phyloP scores from a whole-genome alignment of 2,329 filamentous ascomycete genomes.

The Aureobasidium sp. region DNA sequence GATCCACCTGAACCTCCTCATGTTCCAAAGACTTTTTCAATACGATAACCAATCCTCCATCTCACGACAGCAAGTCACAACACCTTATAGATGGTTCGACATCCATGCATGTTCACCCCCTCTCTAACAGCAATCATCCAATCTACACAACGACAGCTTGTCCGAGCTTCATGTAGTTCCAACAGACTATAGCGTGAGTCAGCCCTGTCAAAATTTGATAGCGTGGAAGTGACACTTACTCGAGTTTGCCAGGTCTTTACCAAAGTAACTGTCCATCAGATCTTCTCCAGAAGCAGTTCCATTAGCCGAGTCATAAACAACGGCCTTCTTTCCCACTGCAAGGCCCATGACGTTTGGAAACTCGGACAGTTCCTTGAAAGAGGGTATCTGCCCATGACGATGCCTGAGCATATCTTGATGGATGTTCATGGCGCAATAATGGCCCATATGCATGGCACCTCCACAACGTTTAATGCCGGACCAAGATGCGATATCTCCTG shows the following conservation, averaged over 20 bases:
- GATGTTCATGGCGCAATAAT: slow-evolving; percentile 44
- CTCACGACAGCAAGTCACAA: neutral
- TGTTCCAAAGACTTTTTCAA: neutral
- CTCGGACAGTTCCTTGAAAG: slow-evolving; percentile 29
- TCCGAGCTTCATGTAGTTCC: slow-evolving; percentile 13
- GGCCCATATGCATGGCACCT: slow-evolving; percentile 66
- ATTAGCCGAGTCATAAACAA: slow-evolving; percentile 53
- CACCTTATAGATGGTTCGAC: neutral
- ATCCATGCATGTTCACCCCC: neutral
- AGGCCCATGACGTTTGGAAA: slow-evolving; percentile 61
- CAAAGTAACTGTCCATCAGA: slow-evolving; percentile 57
- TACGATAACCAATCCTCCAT: neutral
- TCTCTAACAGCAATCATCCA: neutral
- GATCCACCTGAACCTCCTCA: neutral
- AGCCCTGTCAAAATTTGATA: neutral
- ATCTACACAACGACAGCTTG: neutral
- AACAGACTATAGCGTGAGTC: neutral
- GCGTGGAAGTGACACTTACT: neutral
- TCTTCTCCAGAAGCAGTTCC: slow-evolving; percentile 57
- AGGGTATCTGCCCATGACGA: slow-evolving; percentile 36
- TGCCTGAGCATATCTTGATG: slow-evolving; percentile 59
- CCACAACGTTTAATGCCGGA: slow-evolving; percentile 75
- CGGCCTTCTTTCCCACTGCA: slow-evolving; percentile 62
- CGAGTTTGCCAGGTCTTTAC: slow-evolving; percentile 52
- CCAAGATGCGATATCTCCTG: slow-evolving; percentile 65